These are phyloP conservation scores for Gracilaria caudata DNA, from an alignment of 23 red algal genomes.

Conservation along the genomic window DNA sequence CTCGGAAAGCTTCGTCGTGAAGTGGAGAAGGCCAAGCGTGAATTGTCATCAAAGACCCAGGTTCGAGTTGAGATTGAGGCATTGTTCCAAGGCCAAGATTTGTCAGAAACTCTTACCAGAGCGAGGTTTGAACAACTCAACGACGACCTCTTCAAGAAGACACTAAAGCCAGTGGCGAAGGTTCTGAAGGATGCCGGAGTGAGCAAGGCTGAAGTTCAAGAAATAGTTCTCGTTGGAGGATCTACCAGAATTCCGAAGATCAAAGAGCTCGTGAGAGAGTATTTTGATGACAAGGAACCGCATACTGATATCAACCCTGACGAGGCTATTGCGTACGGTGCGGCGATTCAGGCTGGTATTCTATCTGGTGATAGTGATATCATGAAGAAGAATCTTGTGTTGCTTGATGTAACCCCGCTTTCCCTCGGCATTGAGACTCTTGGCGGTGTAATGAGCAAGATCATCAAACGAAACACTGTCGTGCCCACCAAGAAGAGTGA, in stretches of 20 bases:
- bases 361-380: constrained; percentile 84
- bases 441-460: constrained; percentile 97
- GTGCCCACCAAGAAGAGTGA: constrained; percentile 97
- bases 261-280: constrained; percentile 85
- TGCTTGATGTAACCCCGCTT: constrained; percentile 93
- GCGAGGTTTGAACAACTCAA: constrained; percentile 98
- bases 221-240: constrained; percentile 97
- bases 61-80: constrained; percentile 99
- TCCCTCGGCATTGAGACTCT: constrained; percentile 98
- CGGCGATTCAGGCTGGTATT: constrained; percentile 93
- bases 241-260: constrained; percentile 98
- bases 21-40: constrained; percentile 98
- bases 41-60: constrained; percentile 89
- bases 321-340: constrained; percentile 97
- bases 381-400: constrained; percentile 82
- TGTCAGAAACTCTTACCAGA: constrained; percentile 92
- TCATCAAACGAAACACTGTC: constrained; percentile 92
- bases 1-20: constrained; percentile 93
- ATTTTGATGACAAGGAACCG: constrained; percentile 94
- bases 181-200: constrained; percentile 92
- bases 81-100: constrained; percentile 81
- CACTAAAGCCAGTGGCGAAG: constrained; percentile 92
- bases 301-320: constrained; percentile 97
- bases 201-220: constrained; percentile 84
- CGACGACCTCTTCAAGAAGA: constrained; percentile 96